Evolutionary conservation across 345 rosid genomes (phyloP).

Genomic region (Populus simonii): DNA sequence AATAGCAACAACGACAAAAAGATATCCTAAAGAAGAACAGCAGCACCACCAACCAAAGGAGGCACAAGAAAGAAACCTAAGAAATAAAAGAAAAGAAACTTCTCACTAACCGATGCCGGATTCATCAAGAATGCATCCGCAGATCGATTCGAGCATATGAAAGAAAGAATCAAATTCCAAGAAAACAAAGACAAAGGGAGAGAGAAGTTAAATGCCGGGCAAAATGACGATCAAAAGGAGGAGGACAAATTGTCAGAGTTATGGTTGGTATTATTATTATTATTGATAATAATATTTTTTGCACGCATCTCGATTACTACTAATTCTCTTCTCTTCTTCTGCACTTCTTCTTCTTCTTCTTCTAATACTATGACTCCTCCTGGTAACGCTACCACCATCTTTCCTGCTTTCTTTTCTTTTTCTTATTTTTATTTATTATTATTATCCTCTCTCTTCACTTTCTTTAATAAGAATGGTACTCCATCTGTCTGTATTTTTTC

Average conservation of each 20-base stretch:
- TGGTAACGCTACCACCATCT: background rate
- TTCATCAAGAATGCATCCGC: conserved; percentile 38
- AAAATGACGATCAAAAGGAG: conserved; percentile 58
- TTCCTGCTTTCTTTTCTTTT: conserved; percentile 1
- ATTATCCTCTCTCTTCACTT: background rate
- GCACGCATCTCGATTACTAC: conserved; percentile 58
- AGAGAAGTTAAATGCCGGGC: conserved; percentile 41
- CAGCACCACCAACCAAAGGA: background rate
- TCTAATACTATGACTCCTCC: background rate
- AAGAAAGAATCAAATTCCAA: background rate
- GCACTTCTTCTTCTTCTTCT: conserved; percentile 5
- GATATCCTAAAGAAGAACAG: background rate
- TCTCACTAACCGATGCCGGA: conserved; percentile 35
- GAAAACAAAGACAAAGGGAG: background rate
- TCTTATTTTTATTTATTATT: background rate
- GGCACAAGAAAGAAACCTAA: background rate
- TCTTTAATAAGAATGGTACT: background rate
- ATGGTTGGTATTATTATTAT: conserved; percentile 5
- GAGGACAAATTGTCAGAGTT: background rate
- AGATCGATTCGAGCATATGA: conserved; percentile 31
- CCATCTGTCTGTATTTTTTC: too few relatives aligned
- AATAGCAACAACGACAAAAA: background rate
- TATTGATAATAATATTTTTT: conserved; percentile 27
- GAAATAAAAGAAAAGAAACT: background rate
- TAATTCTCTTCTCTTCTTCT: conserved; percentile 9